Conservation (phyloP, 2,329 filamentous ascomycete species). For the Clarireedia monteithiana region DNA sequence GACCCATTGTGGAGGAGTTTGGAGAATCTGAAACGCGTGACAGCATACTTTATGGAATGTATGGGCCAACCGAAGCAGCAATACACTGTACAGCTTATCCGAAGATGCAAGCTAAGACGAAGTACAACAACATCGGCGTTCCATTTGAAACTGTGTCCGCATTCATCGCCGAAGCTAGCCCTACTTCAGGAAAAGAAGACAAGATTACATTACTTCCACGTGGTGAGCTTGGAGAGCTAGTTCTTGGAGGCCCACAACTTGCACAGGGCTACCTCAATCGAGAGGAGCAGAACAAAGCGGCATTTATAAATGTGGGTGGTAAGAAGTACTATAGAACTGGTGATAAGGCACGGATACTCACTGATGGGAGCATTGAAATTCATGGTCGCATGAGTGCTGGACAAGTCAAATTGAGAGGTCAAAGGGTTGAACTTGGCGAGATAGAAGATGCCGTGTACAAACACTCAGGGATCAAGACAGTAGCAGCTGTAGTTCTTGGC, state of each 20-base stretch:
- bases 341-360: slow-evolving; percentile 65
- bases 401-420: slow-evolving; percentile 81
- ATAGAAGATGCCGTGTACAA: slow-evolving; percentile 63
- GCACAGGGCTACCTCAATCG: slow-evolving; percentile 78
- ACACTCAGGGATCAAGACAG: slow-evolving; percentile 53
- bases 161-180: slow-evolving; percentile 24
- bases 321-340: slow-evolving; percentile 77
- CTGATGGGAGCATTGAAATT: slow-evolving; percentile 69
- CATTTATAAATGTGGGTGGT: slow-evolving; percentile 57
- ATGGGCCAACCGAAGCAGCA: slow-evolving; percentile 84
- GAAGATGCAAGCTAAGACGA: slow-evolving; percentile 46
- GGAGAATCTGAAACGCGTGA: slow-evolving; percentile 38
- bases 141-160: slow-evolving; percentile 66
- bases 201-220: slow-evolving; percentile 23
- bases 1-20: slow-evolving; percentile 70
- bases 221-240: slow-evolving; percentile 52
- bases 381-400: slow-evolving; percentile 71
- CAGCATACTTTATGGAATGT: slow-evolving; percentile 84
- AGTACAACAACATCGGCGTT: slow-evolving; percentile 63
- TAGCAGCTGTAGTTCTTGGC: slow-evolving; percentile 58
- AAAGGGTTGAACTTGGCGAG: slow-evolving; percentile 74
- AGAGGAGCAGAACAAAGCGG: slow-evolving; percentile 61
- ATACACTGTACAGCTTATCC: slow-evolving; percentile 82
- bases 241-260: slow-evolving; percentile 71
- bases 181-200: slow-evolving; percentile 12